A percentile compares a stretch with the other conserved stretches of the same genome.
Conservation (phyloP, 2,329 filamentous ascomycete genomes). For the Aspergillus novoparasiticus region DNA sequence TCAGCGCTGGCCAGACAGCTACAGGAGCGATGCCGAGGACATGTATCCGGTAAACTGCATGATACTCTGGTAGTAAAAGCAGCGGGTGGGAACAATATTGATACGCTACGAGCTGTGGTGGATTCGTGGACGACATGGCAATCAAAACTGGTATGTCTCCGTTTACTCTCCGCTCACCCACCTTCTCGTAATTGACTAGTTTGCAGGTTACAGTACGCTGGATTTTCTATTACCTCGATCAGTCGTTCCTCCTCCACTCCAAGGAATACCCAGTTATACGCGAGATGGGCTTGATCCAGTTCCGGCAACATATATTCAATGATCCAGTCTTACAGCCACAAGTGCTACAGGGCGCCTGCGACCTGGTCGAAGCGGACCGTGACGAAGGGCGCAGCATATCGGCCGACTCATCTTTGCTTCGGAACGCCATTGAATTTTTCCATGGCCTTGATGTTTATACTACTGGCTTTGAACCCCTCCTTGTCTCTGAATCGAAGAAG, state of each 20-base stretch:
- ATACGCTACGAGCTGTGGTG: slow-evolving; percentile 63
- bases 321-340: slow-evolving; percentile 55
- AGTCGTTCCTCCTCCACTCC: slow-evolving; percentile 79
- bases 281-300: slow-evolving; percentile 76
- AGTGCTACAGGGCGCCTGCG: slow-evolving; percentile 71
- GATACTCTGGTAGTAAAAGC: slow-evolving; percentile 60
- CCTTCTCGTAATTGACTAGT: not conserved
- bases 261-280: slow-evolving; percentile 72
- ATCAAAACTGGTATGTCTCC: slow-evolving; percentile 65
- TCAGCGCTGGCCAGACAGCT: slow-evolving; percentile 68
- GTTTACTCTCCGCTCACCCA: not conserved
- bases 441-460: slow-evolving; percentile 82
- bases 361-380: slow-evolving; percentile 74
- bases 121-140: slow-evolving; percentile 77
- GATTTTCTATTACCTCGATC: slow-evolving; percentile 92
- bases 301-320: slow-evolving; percentile 64
- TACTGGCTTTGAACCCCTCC: slow-evolving; percentile 74
- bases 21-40: slow-evolving; percentile 64
- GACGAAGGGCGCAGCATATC: slow-evolving; percentile 51
- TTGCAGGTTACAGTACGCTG: slow-evolving; percentile 73
- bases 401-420: slow-evolving; percentile 68
- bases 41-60: slow-evolving; percentile 61
- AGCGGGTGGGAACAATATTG: slow-evolving; percentile 60
- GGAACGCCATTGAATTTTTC: slow-evolving; percentile 77
- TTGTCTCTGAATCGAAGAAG: slow-evolving; percentile 66